Conservation (phyloP, 805 yeast species). For the Clavispora santaluciae region DNA sequence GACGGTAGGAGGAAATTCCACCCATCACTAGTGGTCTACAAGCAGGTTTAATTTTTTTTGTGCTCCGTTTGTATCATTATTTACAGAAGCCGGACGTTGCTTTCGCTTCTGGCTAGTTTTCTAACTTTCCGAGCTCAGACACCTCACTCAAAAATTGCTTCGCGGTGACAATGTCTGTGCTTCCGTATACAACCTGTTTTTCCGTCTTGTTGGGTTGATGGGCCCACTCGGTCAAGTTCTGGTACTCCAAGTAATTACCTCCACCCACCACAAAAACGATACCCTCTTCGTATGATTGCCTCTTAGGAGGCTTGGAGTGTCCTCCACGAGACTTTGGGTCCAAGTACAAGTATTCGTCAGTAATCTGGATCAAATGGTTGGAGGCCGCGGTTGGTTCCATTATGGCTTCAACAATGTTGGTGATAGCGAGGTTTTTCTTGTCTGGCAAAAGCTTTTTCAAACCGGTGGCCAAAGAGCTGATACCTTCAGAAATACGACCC, state of each 20-base stretch:
- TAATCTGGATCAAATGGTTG: slow-evolving; percentile 58
- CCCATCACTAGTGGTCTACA: too few relatives aligned
- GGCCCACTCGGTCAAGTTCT: slow-evolving; percentile 89
- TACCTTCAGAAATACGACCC: slow-evolving; percentile 81
- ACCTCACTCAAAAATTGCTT: slow-evolving; percentile 65
- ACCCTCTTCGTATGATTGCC: slow-evolving; percentile 75
- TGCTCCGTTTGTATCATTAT: too few relatives aligned
- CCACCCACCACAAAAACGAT: slow-evolving; percentile 95
- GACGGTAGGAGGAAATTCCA: too few relatives aligned
- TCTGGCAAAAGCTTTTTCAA: slow-evolving; percentile 84
- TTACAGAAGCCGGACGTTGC: too few relatives aligned
- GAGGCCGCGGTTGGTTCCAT: slow-evolving; percentile 75
- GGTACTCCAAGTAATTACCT: slow-evolving; percentile 91
- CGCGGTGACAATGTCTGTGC: slow-evolving; percentile 74
- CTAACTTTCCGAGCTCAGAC: slow-evolving; percentile 23
- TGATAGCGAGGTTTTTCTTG: slow-evolving; percentile 81
- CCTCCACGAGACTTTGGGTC: slow-evolving; percentile 92
- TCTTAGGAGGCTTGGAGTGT: slow-evolving; percentile 81
- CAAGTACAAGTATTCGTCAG: slow-evolving; percentile 86
- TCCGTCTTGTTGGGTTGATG: slow-evolving; percentile 28
- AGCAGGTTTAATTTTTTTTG: too few relatives aligned
- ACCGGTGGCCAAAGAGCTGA: slow-evolving; percentile 83
- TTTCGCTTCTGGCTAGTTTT: background rate
- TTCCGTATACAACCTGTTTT: slow-evolving; percentile 76
- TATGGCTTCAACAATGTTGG: slow-evolving; percentile 85